Base-by-base conservation (phyloP, 192 early-diverging fungal genomes). In the Podila minutissima region DNA sequence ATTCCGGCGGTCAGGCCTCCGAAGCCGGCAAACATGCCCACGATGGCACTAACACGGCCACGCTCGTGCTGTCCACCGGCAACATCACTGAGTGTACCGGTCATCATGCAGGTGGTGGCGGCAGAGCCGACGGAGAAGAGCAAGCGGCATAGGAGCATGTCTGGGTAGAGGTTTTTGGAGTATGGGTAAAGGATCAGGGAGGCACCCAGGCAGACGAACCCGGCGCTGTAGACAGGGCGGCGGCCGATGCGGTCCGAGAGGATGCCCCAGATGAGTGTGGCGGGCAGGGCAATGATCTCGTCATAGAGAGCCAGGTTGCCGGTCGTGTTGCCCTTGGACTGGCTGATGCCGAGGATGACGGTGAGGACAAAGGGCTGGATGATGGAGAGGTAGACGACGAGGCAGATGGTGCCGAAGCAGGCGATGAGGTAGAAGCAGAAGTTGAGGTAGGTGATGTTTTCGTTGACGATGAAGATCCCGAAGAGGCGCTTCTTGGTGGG, bases 91-190 rank as follows among this genome's bases (percentile, higher is more conserved):
- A 92, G 59, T 13, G 89, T 85, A 24, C 90, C 93, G 0, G 92
- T 88, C 74, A 95, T 87, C 94, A 95, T 94, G 29, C 88, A 62
- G 17, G 85, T 85, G 48, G 75, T 71, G 8, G 88, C 90, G 5
- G 91, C 87, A 1, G 89, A 86, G 11, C 94, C 94, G 6, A 92
- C 33, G 6, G 94, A 89, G 83, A 93, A 95, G 31, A 94, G 19
- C 4, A 93, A 71, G 33, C 91, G 85, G 60, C 83, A 82, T 6
- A 92, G 64, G 1, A 95, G 64, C 78, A 94, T 72, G 12, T 81
- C 72, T 1, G 91, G 88, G 66, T 91, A 93, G 0, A 93, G 81
- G 49, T 86, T 84, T 33, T 74, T 72, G 41, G 88, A 86, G 64
- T 79, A 82, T 0, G 93, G 75, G 68, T 87, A 92, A 20, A 75